Evolutionary conservation across 495 filamentous ascomycete species (phyloP), one percentile per base, ranked within the genome.

Genomic region (Chaetomidium leptoderma): DNA sequence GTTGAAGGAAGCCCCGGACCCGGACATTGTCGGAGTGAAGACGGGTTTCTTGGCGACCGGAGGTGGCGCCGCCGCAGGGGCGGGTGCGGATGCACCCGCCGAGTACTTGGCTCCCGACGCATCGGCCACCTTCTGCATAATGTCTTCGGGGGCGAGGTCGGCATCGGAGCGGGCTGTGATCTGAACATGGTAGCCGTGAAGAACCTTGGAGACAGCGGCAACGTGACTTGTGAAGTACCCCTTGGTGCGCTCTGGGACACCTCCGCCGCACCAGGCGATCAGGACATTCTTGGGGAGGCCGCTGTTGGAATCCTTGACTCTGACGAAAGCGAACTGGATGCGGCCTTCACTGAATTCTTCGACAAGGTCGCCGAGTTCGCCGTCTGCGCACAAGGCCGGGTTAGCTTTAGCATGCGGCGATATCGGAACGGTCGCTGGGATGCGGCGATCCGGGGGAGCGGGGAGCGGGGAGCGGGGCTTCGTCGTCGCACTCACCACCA

Each of bases 181-280:
- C 74, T 97, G 95, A 40, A 99, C 91, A 70, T 99, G 93, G 66
- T 97, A 97, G 42, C 93, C 93, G 76, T 96, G 91, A 26, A 99
- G 79, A 55, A 96, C 78, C 70, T 95, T 96, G 30, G 90, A 85
- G 27, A 97, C 90, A 17, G 89, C 84, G 57, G 89, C 84, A 19
- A 92, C 71, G 75, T 99, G 91, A 67, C 91, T 96, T 33, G 90
- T 97, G 66, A 97, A 99, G 69, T 97, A 97, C 24, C 93, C 93
- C 69, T 97, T 97, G 16, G 92, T 97, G 63, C 92, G 80, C 76
- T 97, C 93, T 8, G 93, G 93, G n/a, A 99, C 93, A 55, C 95
- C 95, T 64, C 95, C 92, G 40, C 93, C 93, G 70, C 93, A 99
- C 93, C 93, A 99, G 40, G 85, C 92, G 64, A 99, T 90, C 48